Percentiles rank a stretch among this genome's conserved stretches.
Evolutionary conservation across 192 early-diverging fungal genomes (phyloP).

Genomic region (Podila horticola): DNA sequence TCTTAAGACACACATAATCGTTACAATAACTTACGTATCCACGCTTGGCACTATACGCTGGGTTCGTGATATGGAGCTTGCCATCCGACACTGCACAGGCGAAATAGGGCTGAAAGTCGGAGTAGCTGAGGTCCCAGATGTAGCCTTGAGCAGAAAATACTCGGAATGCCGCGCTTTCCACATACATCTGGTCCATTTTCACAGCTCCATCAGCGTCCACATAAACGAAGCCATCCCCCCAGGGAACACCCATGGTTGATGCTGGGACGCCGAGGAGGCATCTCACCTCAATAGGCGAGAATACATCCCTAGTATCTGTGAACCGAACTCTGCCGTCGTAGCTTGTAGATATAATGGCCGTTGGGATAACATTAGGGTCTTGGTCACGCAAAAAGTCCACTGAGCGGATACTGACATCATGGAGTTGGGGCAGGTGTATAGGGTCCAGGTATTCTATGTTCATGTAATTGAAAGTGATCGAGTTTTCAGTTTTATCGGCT

Average conservation of each 20-base stretch:
- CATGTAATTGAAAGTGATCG: background rate
- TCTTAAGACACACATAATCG: background rate
- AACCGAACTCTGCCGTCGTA: slow-evolving; percentile 41
- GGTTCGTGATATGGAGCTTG: slow-evolving; percentile 25
- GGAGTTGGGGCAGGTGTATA: slow-evolving; percentile 33
- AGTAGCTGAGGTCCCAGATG: slow-evolving; percentile 49
- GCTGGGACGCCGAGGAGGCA: slow-evolving; percentile 26
- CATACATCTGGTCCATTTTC: slow-evolving; percentile 38
- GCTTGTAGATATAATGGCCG: slow-evolving; percentile 24
- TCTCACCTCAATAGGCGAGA: slow-evolving; percentile 28
- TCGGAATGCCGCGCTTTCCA: slow-evolving; percentile 23
- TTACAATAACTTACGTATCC: slow-evolving; percentile 30
- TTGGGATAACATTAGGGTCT: slow-evolving; percentile 18
- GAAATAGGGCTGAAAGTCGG: slow-evolving; percentile 35
- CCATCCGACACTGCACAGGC: slow-evolving; percentile 44
- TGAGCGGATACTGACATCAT: slow-evolving; percentile 36
- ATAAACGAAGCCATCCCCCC: slow-evolving; percentile 34
- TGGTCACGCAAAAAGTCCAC: slow-evolving; percentile 32
- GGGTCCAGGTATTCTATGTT: slow-evolving; percentile 39
- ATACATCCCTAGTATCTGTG: slow-evolving; percentile 24
- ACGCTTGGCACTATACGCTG: slow-evolving; percentile 32
- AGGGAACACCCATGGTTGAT: slow-evolving; percentile 17
- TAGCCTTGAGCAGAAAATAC: slow-evolving; percentile 30
- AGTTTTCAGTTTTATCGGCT: background rate
- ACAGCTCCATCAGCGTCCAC: slow-evolving; percentile 34